Evolutionary conservation across 176 grass and related monocot species (phyloP), one percentile per base, ranked within the genome.

Genomic region (Chloris gayana): DNA sequence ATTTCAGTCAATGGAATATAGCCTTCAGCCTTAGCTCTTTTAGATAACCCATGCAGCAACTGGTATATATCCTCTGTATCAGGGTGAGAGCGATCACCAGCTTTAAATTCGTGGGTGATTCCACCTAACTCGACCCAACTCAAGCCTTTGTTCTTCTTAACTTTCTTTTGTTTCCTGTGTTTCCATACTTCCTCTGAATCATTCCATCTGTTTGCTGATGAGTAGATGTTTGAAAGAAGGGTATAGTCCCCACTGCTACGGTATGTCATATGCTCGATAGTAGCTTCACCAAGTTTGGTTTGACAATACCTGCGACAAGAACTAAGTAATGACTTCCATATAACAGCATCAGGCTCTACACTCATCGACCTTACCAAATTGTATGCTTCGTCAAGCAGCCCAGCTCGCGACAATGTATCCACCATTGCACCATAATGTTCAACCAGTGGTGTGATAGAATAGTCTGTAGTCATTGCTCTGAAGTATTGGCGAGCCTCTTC

Each of bases 291-390:
- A 42, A 91, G 65, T 72, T 94, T 82, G 33, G 80, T 71, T 65
- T 76, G 70, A 47, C 25, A 12, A 58, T 88, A 74, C 76, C 60
- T 88, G 57, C 76, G 58, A 85, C 88, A 88, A 77, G 79, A 83
- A 58, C 83, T 94, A 47, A 94, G 88, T 58, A 94, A 88, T 51
- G 86, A 80, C 85, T 88, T 91, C 88, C 91, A 94, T 91, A 88
- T 94, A 18, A 82, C 71, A 76, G 59, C 76, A 85, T 94, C 85
- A 63, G 91, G 85, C 37, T 91, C 73, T 51, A 91, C 39, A 39
- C 31, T 59, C 88, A 94, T 88, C 22, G 79, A 80, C 74, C 15
- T 83, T 75, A 94, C 81, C 58, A 87, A 83, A 27, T 84, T 78
- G 70, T 94, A 88, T 85, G 91, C 91, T 69, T 91, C 79, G 82